Evolutionary conservation across 2,329 filamentous ascomycete genomes (phyloP).

Genomic region (Fusarium abutilonis): DNA sequence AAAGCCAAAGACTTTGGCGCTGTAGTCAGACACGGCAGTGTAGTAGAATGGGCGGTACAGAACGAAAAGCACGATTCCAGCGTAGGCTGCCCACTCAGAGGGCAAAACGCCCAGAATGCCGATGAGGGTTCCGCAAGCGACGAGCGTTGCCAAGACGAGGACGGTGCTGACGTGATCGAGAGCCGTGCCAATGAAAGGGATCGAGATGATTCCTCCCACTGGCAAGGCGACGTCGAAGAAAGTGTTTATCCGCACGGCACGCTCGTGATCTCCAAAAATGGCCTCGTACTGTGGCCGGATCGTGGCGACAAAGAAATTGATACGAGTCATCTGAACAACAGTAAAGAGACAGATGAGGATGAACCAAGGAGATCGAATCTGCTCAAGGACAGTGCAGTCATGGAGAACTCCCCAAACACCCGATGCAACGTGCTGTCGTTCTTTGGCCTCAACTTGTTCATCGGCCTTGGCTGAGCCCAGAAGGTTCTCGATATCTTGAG

Average conservation of each 20-base stretch:
- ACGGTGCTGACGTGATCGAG: slow-evolving; percentile 81
- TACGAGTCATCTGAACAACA: slow-evolving; percentile 78
- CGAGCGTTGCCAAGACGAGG: slow-evolving; percentile 75
- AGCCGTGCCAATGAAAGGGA: slow-evolving; percentile 84
- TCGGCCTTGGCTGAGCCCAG: slow-evolving; percentile 71
- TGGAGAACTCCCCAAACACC: slow-evolving; percentile 92
- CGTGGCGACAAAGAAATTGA: slow-evolving; percentile 94
- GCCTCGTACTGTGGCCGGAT: slow-evolving; percentile 83
- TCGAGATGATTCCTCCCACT: slow-evolving; percentile 81
- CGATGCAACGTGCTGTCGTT: slow-evolving; percentile 73
- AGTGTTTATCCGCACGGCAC: slow-evolving; percentile 77
- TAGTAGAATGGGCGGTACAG: slow-evolving; percentile 91
- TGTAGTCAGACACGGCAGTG: slow-evolving; percentile 88
- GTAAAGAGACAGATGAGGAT: slow-evolving; percentile 85
- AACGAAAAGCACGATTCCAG: slow-evolving; percentile 81
- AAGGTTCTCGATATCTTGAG: slow-evolving; percentile 77
- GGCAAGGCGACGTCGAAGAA: slow-evolving; percentile 85
- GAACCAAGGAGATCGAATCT: slow-evolving; percentile 86
- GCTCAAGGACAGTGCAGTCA: slow-evolving; percentile 72
- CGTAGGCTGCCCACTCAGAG: slow-evolving; percentile 74
- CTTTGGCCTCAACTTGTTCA: slow-evolving; percentile 72
- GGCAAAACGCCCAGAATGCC: slow-evolving; percentile 81
- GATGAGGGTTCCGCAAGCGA: slow-evolving; percentile 76
- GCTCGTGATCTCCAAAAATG: slow-evolving; percentile 69
- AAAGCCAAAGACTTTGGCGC: slow-evolving; percentile 92